phyloP scores from a whole-genome alignment of 345 rosid species.

The Corchorus capsularis region DNA sequence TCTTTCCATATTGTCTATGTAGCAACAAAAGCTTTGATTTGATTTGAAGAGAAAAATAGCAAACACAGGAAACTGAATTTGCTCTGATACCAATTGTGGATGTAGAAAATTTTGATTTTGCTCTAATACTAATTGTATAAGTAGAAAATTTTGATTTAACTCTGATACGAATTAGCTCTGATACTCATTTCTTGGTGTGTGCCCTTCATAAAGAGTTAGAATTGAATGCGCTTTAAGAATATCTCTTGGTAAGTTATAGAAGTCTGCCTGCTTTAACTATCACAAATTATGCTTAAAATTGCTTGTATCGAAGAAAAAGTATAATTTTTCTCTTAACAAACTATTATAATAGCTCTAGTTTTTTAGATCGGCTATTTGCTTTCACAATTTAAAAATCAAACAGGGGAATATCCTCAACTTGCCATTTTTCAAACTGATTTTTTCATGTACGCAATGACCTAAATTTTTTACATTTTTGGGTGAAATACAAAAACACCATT shows the following conservation, averaged over 20 bases:
- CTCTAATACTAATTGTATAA: too few relatives aligned
- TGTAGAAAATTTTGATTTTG: too few relatives aligned
- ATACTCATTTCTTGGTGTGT: slow-evolving; percentile 83
- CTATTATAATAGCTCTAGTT: slow-evolving; percentile 58
- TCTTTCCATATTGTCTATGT: too few relatives aligned
- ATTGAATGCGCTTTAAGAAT: slow-evolving; percentile 66
- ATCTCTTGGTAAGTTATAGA: slow-evolving; percentile 58
- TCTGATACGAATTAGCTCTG: too few relatives aligned
- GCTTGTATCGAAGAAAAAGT: slow-evolving; percentile 85
- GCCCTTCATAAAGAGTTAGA: slow-evolving; percentile 89
- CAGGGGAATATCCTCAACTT: slow-evolving; percentile 67
- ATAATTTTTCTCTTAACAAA: slow-evolving; percentile 76
- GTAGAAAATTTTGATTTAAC: too few relatives aligned
- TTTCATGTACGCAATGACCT: too few relatives aligned
- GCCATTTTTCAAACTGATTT: slow-evolving; percentile 79
- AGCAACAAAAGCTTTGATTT: too few relatives aligned
- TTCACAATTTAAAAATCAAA: slow-evolving; percentile 69
- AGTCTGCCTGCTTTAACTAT: slow-evolving; percentile 34
- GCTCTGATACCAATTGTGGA: too few relatives aligned
- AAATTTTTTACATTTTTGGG: too few relatives aligned
- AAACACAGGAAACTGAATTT: too few relatives aligned
- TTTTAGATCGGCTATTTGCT: slow-evolving; percentile 71
- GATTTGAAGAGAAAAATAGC: too few relatives aligned
- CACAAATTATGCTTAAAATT: slow-evolving; percentile 75
- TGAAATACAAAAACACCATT: too few relatives aligned